Base-by-base conservation (phyloP, 2,329 filamentous ascomycete genomes). In the Ophiosphaerella narmari region DNA sequence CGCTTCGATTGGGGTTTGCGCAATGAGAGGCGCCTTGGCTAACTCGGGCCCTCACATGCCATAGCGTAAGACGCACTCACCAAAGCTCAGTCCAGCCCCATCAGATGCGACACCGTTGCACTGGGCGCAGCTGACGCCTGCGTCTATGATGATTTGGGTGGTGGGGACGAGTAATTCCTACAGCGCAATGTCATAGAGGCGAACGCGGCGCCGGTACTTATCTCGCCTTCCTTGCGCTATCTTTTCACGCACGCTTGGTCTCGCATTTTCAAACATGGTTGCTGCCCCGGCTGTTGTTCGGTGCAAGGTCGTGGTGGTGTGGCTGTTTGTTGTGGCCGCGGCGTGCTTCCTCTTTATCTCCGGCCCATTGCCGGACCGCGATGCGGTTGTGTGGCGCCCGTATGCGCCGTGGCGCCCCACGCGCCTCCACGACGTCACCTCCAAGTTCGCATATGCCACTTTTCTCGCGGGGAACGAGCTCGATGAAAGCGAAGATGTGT, bases 381-480 rank as follows among this genome's bases (percentile, higher is more conserved):
- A 52, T 40, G 29, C 21, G n/a, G 39, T 37, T 33, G 39, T 46
- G 24, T 33, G 37, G 21, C 14, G 35, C 35, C 48, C 39, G 3
- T 41, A 38, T 32, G 16, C 39, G n/a, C 32, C 29, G 8, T 45
- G 39, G 35, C 7, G 43, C 50, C 23, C 52, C 5, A 34, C 50
- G 29, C 43, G 62, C 7, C 42, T 60, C 29, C 39, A 35, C 13
- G 29, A 39, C 14, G 33, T 52, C 14, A 48, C 46, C 13, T 52
- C 59, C 4, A 70, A 68, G 51, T 65, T 71, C 42, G 73, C 72
- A 48, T 75, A 68, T 51, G 73, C 71, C 4, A 74, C 72, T 16
- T 74, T 74, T 55, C 66, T 75, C 16, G 41, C 46, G 5, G 46
- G 41, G n/a, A 37, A 53, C 21, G 43, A 43, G 33, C 48, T 68